These are phyloP conservation scores for Cordyceps tenuipes DNA, from an alignment of 2,329 filamentous ascomycete species.

Conservation along the genomic window DNA sequence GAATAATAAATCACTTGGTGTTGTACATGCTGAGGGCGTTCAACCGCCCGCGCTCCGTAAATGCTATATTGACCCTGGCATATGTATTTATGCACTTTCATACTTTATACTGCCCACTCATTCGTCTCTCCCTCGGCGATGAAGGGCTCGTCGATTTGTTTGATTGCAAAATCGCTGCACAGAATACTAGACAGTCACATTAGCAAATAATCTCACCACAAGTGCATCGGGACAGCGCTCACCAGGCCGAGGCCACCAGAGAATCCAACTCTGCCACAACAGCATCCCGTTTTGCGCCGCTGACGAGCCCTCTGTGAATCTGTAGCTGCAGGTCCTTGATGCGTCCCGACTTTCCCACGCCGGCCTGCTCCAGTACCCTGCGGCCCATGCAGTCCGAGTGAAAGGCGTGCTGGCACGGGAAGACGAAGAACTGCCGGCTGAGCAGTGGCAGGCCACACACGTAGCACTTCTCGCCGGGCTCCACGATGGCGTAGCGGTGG, in stretches of 20 bases:
- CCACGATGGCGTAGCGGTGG: constrained; percentile 88
- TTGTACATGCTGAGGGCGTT: background rate
- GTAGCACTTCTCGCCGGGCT: constrained; percentile 91
- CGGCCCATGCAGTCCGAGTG: constrained; percentile 89
- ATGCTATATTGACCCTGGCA: background rate
- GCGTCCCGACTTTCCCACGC: constrained; percentile 63
- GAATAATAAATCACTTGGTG: background rate
- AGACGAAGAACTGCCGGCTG: constrained; percentile 92
- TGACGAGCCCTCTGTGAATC: constrained; percentile 67
- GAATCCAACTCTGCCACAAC: constrained; percentile 84
- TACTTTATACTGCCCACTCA: constrained; percentile 68
- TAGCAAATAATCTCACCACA: constrained; percentile 11
- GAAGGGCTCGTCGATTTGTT: constrained; percentile 89
- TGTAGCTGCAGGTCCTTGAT: constrained; percentile 81
- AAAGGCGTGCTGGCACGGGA: constrained; percentile 96
- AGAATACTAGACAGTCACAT: constrained; percentile 56
- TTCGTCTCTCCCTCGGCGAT: constrained; percentile 63
- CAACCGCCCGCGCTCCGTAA: background rate
- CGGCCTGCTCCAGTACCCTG: constrained; percentile 75
- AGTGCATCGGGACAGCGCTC: constrained; percentile 22
- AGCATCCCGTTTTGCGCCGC: constrained; percentile 65
- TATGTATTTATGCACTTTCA: constrained; percentile 25
- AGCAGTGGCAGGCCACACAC: constrained; percentile 78
- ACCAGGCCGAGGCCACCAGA: constrained; percentile 87
- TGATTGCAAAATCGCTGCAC: constrained; percentile 91